Evolutionary conservation across 108 stramenopile genomes (phyloP).

Genomic region (Cyclostephanos tholiformis): DNA sequence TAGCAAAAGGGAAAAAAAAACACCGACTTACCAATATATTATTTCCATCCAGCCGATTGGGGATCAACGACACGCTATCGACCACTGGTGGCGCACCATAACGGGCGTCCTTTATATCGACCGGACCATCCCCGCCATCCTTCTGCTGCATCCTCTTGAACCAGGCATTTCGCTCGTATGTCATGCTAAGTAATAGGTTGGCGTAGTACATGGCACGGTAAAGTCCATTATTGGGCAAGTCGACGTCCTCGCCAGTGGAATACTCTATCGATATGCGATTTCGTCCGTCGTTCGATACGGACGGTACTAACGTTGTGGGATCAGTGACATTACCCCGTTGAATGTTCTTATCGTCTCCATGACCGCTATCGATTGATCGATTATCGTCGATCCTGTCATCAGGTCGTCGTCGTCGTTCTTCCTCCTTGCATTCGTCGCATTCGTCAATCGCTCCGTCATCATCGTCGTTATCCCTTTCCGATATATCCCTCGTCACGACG

Average conservation of each 20-base stretch:
- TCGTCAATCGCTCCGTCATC: not conserved
- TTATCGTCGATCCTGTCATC: too few species aligned
- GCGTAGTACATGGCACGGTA: slow-evolving; percentile 46
- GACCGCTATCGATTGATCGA: too few species aligned
- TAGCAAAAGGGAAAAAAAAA: too few species aligned
- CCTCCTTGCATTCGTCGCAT: slow-evolving; percentile 20
- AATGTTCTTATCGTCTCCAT: too few species aligned
- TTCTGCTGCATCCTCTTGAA: slow-evolving; percentile 33
- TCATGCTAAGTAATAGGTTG: slow-evolving; percentile 49
- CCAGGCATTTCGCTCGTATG: slow-evolving; percentile 44
- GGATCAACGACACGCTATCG: slow-evolving; percentile 41
- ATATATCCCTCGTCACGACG: not conserved
- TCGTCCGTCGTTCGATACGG: slow-evolving; percentile 13
- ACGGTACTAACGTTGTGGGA: slow-evolving; percentile 11
- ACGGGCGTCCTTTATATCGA: slow-evolving; percentile 1
- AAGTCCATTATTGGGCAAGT: slow-evolving; percentile 29
- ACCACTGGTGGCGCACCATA: slow-evolving; percentile 22
- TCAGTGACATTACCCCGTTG: not conserved
- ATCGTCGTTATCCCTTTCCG: slow-evolving; percentile 10
- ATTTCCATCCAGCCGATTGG: slow-evolving; percentile 17
- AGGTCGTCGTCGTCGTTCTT: slow-evolving; percentile 1
- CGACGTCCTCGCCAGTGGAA: slow-evolving; percentile 29
- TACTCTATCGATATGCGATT: slow-evolving; percentile 40
- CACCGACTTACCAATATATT: slow-evolving; percentile 27
- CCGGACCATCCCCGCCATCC: slow-evolving; percentile 11